Base-by-base conservation (phyloP, 2,329 filamentous ascomycete genomes). In the Thielaviopsis musarum region DNA sequence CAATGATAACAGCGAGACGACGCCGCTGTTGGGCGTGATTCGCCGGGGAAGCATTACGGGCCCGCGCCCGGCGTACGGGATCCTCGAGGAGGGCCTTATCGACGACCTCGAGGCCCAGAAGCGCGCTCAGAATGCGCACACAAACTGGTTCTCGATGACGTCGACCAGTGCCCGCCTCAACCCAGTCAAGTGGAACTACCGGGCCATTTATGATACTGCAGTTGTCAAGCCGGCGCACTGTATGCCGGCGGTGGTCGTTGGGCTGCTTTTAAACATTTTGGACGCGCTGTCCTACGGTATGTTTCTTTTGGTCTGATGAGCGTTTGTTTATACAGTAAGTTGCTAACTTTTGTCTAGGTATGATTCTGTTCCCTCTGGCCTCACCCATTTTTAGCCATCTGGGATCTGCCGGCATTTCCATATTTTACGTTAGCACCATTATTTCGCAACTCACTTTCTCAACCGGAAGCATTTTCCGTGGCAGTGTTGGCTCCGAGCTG, bases 401-500 rank as follows among this genome's bases (percentile, higher is more conserved):
- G 6, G 93, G 91, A 1, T 85, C 91, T 0, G 91, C 95, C 60
- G 93, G 93, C 24, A 95, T 98, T 59, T 95, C 93, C 0, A 96
- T 98, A 72, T 98, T 97, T 73, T 98, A 97, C 70, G 88, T 98
- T 65, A 96, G 91, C 76, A 96, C 91, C 60, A 95, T 98, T 63
- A 80, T 97, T 49, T 87, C 93, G 0, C 93, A 98, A 69, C 71
- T 98, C 57, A 87, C 89, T 17, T 97, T 91, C 69, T 96, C 91
- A 0, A 78, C 79, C 21, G 87, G 89, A 0, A 96, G 91, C 66
- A 83, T 88, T 38, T 98, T 98, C 73, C 85, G 81, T 64, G 91
- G 93, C 17, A 90, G 88, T 3, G 83, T 98, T 61, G 93, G 93
- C 5, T 97, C 93, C 2, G 93, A 98, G 70, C 84, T 98, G 83